A percentile compares a stretch with the other conserved stretches of the same genome.
Conservation (phyloP, 345 rosid genomes). For the Citrus sinensis region DNA sequence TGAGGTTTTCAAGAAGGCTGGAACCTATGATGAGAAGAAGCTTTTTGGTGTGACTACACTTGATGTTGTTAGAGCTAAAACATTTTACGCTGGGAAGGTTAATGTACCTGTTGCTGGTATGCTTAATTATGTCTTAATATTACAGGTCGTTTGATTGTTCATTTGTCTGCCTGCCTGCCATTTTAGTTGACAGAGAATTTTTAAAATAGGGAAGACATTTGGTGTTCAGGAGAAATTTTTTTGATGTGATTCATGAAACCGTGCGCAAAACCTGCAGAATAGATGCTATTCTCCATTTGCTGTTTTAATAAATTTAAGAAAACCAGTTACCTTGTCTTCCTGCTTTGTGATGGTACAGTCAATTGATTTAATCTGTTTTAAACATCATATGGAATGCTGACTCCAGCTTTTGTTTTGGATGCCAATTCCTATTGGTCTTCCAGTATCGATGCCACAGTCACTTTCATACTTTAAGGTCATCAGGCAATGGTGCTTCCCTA, state of each 20-base stretch:
- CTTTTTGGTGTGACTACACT: slow-evolving; percentile 73
- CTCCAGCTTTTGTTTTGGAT: neutral
- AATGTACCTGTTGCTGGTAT: slow-evolving; percentile 50
- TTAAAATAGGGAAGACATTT: neutral
- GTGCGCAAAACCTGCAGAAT: neutral
- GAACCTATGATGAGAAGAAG: slow-evolving; percentile 62
- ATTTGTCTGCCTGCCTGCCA: neutral
- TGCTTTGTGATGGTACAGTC: neutral
- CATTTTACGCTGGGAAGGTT: slow-evolving; percentile 75
- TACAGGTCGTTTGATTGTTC: neutral
- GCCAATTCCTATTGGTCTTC: neutral
- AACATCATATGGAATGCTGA: neutral
- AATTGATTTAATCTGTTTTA: neutral
- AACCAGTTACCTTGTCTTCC: neutral
- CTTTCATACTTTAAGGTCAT: neutral
- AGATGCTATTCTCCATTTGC: neutral
- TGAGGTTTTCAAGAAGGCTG: slow-evolving; percentile 72
- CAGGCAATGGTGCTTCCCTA: neutral
- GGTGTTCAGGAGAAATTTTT: neutral
- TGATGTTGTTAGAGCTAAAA: slow-evolving; percentile 74
- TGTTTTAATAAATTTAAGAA: neutral
- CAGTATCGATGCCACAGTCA: neutral
- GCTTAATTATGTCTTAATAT: neutral
- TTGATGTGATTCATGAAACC: neutral
- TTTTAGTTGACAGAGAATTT: neutral